Base-by-base conservation (phyloP, 176 grass and related monocot species). In the Oryza nivara region DNA sequence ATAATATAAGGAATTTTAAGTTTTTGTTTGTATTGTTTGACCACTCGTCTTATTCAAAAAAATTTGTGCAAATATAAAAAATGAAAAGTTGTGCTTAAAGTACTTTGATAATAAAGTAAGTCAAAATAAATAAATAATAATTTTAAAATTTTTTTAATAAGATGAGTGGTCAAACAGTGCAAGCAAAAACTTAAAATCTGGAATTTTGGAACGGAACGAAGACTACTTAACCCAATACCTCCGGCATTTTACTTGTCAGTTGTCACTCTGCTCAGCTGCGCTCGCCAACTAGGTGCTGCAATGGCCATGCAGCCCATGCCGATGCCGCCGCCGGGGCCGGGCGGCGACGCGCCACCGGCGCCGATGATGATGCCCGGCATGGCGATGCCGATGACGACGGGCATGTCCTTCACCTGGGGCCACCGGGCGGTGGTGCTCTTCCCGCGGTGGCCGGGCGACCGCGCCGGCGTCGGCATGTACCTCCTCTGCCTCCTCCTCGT, bases 341-440 rank as follows among this genome's bases (percentile, higher is more conserved):
- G 52, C 49, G 3, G 11, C n/a, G 64, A 6, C 73, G 5, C 36
- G 36, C 36, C 36, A 38, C 36, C 36, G 36, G 36, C 36, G 36
- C 36, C 36, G 36, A 38, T 1, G 36, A 38, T 38, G 36, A 81
- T 64, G 68, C 49, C 46, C 10, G 25, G 70, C 6, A 78, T 79
- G 82, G 22, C 5, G 49, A 85, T 78, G 75, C 47, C 68, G 65
- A 72, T 44, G 28, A 28, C 28, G 63, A 94, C 88, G 92, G 90
- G 88, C 41, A 73, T 49, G 82, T 54, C 87, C 38, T 94, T 94
- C 85, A 92, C 68, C 76, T 94, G 92, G 90, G 92, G 92, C 0
- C 86, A 88, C 74, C 86, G 69, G 3, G 38, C 11, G 14, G 73
- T 85, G 68, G 83, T 92, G 65, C 74, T 94, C 73, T 94, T 94